Conservation (phyloP, 352 stramenopile species). For the Globisporangium irregulare region DNA sequence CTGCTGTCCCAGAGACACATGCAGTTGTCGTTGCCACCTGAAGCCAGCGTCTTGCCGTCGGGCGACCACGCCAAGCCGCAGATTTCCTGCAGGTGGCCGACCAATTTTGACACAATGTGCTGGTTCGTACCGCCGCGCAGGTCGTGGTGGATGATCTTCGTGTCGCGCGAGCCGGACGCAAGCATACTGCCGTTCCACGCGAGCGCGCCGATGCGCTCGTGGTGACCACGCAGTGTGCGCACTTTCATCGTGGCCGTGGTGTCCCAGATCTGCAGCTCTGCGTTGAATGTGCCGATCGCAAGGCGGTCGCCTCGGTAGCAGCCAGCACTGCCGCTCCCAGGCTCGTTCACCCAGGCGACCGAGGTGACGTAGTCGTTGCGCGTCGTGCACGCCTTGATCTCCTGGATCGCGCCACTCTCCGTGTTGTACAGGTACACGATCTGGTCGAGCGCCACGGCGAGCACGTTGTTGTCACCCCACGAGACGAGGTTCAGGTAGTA, state of each 20-base stretch:
- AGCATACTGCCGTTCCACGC: constrained; percentile 91
- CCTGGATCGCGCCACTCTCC: constrained; percentile 87
- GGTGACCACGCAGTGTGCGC: constrained; percentile 89
- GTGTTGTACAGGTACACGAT: constrained; percentile 96
- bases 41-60: constrained; percentile 91
- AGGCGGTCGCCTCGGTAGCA: constrained; percentile 57
- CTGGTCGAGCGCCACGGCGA: constrained; percentile 93
- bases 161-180: constrained; percentile 89
- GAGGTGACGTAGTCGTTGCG: constrained; percentile 93
- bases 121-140: constrained; percentile 17
- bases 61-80: constrained; percentile 94
- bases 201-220: constrained; percentile 86
- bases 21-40: constrained; percentile 94
- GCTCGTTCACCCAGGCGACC: constrained; percentile 85
- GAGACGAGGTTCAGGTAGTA: constrained; percentile 98
- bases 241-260: constrained; percentile 73
- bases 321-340: constrained; percentile 27
- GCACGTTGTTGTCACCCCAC: constrained; percentile 92
- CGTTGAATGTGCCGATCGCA: constrained; percentile 90
- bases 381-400: constrained; percentile 58
- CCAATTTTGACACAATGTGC: constrained; percentile 73
- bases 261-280: constrained; percentile 95
- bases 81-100: constrained; percentile 92
- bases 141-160: constrained; percentile 78
- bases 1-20: constrained; percentile 93